Base-by-base conservation (phyloP, 441 rosid genomes). In the Gossypium davidsonii region DNA sequence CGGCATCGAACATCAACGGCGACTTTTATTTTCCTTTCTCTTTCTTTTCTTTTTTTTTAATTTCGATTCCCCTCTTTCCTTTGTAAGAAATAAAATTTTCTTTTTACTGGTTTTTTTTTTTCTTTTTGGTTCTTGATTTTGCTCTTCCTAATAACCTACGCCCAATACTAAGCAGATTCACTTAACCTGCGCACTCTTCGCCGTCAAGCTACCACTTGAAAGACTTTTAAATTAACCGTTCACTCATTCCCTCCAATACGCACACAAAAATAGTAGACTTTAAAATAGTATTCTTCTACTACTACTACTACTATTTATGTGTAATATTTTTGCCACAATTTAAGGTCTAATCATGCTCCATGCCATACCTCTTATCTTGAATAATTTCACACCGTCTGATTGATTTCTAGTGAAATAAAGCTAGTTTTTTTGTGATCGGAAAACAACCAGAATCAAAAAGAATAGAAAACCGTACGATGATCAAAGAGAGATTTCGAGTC, bases 1-100 rank as follows among this genome's bases (percentile, higher is more conserved):
- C 84, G 97, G 83, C 97, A 94, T 94, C 80, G 88, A 88, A 87
- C 96, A 91, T 90, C 82, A 89, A 90, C 87, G 80, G 77, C 62
- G 81, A 78, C 72, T 26, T 73, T 76, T 48, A 70, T n/a, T 74
- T 74, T 72, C 65, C 8, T 42, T 10, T 9, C 75, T 74, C 75
- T 74, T 28, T 79, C 81, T 80, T 67, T 78, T 52, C 15, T 49
- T 28, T 37, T 62, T 53, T 1, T 1, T 39, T 15, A 31, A 31
- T 31, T 31, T 4, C 6, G 6, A 4, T 31, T 31, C 34, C 6
- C 34, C 6, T 31, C 34, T 70, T 74, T 31, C 3, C 14, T 73
- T 44, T 37, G 25, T 14, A 48, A 21, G 9, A 11, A 55, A 6
- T 53, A 23, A 1, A 4, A 1, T 51, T 61, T 51, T 34, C 15